phyloP scores from a whole-genome alignment of 1,139 yeast species.

The Lodderomyces elongisporus region DNA sequence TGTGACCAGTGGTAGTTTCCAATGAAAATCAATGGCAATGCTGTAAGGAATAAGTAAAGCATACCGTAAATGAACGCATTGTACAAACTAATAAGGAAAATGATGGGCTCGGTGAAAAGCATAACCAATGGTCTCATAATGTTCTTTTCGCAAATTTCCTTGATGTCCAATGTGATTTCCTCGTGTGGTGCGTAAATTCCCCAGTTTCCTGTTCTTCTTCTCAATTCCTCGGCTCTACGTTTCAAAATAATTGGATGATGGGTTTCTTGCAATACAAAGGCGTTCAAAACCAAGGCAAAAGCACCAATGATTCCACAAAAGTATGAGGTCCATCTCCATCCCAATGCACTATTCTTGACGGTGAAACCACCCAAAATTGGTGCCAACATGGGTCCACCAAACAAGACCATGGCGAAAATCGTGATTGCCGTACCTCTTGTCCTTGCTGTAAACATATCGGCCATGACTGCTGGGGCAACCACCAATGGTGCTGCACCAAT shows the following conservation, averaged over 20 bases:
- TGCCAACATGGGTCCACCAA: conserved; percentile 45
- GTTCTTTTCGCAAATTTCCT: conserved; percentile 65
- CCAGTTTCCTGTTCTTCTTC: conserved; percentile 63
- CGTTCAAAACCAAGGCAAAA: conserved; percentile 23
- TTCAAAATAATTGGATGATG: conserved; percentile 50
- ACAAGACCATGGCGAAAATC: conserved; percentile 30
- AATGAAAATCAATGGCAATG: conserved; percentile 69
- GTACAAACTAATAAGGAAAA: conserved; percentile 64
- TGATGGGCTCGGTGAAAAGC: conserved; percentile 69
- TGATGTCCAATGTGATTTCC: conserved; percentile 54
- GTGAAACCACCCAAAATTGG: conserved; percentile 37
- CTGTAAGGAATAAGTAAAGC: conserved; percentile 69
- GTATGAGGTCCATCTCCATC: conserved; percentile 61
- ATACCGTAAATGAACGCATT: conserved; percentile 84
- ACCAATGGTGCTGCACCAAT: conserved; percentile 40
- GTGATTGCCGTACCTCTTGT: conserved; percentile 35
- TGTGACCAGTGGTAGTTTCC: conserved; percentile 49
- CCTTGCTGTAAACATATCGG: conserved; percentile 32
- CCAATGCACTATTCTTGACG: conserved; percentile 27
- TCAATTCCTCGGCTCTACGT: conserved; percentile 54
- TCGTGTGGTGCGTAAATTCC: conserved; percentile 84
- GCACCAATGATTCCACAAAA: conserved; percentile 47
- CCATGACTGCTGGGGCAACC: conserved; percentile 39
- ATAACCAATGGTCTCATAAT: conserved; percentile 64
- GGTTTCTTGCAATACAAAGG: conserved; percentile 42